A percentile compares a stretch with the other conserved stretches of the same genome.
Conservation (phyloP, 345 rosid genomes). For the Ceriops tagal region DNA sequence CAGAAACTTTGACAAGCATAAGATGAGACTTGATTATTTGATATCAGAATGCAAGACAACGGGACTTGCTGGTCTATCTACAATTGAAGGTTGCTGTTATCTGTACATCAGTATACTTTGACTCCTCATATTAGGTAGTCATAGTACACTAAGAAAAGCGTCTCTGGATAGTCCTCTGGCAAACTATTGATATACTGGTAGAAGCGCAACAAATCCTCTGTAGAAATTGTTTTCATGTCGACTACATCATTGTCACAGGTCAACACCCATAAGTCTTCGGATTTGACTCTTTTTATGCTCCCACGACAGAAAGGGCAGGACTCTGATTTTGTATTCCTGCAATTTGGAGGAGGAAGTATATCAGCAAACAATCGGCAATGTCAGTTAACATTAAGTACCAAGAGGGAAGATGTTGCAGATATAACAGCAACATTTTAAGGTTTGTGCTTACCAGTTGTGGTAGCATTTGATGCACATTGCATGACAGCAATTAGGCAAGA, state of each 20-base stretch:
- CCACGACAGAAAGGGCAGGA: conserved; percentile 97
- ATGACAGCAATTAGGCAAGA: conserved; percentile 86
- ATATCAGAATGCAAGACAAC: conserved; percentile 18
- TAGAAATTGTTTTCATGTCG: conserved; percentile 59
- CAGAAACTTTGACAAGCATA: conserved; percentile 13
- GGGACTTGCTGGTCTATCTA: conserved; percentile 48
- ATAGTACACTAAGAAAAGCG: conserved; percentile 73
- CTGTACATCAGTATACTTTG: conserved; percentile 45
- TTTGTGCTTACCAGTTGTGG: conserved; percentile 64
- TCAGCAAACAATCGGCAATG: neutral
- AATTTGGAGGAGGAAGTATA: conserved; percentile 16
- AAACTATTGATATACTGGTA: conserved; percentile 72
- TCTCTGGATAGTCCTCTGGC: conserved; percentile 79
- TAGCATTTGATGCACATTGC: conserved; percentile 98
- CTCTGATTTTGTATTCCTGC: conserved; percentile 86
- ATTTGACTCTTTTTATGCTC: conserved; percentile 88
- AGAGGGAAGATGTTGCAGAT: neutral
- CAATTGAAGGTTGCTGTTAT: conserved; percentile 45
- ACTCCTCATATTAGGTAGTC: conserved; percentile 70
- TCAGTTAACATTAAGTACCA: neutral
- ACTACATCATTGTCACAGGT: conserved; percentile 81
- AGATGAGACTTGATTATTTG: conserved; percentile 19
- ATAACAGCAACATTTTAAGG: neutral
- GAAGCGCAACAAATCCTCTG: conserved; percentile 69
- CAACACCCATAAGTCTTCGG: conserved; percentile 95